Evolutionary conservation across 106 monocot genomes (phyloP).

Genomic region (Posidonia australis): DNA sequence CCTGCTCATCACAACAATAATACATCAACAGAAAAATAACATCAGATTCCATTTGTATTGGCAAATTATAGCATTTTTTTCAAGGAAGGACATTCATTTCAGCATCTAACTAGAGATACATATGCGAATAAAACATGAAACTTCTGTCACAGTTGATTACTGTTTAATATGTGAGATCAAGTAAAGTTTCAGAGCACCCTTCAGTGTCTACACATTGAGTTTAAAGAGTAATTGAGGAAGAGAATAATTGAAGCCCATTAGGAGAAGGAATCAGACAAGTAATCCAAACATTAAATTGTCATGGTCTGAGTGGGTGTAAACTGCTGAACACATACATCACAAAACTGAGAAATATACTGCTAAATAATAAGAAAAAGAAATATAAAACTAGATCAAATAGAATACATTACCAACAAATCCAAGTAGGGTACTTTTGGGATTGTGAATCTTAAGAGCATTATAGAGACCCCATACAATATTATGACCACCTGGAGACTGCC

Average conservation of each 20-base stretch:
- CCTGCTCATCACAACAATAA: constrained; percentile 25
- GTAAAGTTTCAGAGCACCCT: no score
- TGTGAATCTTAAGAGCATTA: constrained; percentile 72
- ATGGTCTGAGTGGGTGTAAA: neutral
- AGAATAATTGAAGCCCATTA: no score
- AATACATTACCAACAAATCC: constrained; percentile 75
- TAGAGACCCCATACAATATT: constrained; percentile 94
- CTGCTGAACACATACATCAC: neutral
- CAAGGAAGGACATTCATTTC: neutral
- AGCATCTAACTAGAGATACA: no score
- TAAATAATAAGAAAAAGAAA: neutral
- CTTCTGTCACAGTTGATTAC: no score
- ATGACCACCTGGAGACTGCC: constrained; percentile 96
- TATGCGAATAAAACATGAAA: no score
- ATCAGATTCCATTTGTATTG: neutral
- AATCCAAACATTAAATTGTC: no score
- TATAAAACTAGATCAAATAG: neutral
- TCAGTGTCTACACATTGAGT: no score
- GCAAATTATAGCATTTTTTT: neutral
- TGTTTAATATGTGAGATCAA: no score
- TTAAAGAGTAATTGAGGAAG: no score
- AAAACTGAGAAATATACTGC: neutral
- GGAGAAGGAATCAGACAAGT: no score
- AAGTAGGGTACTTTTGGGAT: constrained; percentile 55
- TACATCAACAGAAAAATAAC: neutral